These are phyloP conservation scores for Triglochin maritima DNA, from an alignment of 106 monocot genomes.

Conservation along the genomic window DNA sequence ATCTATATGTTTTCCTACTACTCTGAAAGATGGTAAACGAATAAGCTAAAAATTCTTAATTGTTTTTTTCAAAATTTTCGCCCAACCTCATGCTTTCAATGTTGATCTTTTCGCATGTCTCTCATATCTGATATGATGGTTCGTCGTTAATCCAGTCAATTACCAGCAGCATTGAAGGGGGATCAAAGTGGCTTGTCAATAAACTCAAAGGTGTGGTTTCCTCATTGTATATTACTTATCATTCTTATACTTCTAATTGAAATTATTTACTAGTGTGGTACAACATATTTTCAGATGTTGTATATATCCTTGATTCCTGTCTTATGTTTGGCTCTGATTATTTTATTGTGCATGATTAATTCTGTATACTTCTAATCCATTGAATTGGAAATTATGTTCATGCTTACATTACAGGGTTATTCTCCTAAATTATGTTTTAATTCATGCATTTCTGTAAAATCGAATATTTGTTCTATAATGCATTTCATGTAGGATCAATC, in stretches of 20 bases:
- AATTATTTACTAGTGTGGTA: background rate
- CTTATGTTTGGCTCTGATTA: background rate
- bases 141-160: conserved; percentile 32
- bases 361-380: background rate
- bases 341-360: background rate
- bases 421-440: background rate
- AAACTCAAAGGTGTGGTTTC: conserved; percentile 60
- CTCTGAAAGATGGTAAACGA: background rate
- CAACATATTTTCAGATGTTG: background rate
- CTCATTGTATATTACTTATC: background rate
- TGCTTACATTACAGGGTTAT: background rate
- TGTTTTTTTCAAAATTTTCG: background rate
- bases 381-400: background rate
- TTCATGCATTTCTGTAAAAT: background rate
- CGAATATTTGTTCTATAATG: too few species aligned
- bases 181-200: conserved; percentile 81
- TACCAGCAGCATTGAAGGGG: conserved; percentile 54
- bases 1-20: background rate
- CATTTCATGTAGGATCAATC: conserved; percentile 51
- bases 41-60: background rate
- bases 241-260: background rate
- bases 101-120: background rate
- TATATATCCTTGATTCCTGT: background rate
- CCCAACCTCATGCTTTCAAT: background rate
- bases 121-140: too few species aligned